Base-by-base conservation (phyloP, 2,329 filamentous ascomycete genomes). In the Xylaria sp. region DNA sequence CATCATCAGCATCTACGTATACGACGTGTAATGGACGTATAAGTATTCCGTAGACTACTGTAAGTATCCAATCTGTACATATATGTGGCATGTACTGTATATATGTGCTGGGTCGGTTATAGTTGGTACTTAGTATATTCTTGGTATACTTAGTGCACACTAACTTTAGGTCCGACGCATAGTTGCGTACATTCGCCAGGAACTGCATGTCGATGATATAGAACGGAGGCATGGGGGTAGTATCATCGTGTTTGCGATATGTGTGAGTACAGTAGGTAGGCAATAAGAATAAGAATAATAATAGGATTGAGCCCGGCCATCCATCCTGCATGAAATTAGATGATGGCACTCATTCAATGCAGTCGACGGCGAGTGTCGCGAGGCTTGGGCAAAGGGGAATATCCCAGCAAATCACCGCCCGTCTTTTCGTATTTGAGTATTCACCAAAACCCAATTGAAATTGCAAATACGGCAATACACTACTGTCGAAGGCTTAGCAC, bases 401-500 rank as follows among this genome's bases (percentile, higher is more conserved):
- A 65, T 63, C 63, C 63, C 35, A 47, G 63, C 53, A 60, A 55
- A 58, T 38, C 49, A 53, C 33, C 40, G 25, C 11, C 35, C 3
- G 49, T 33, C 21, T 29, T 47, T 65, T 60, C 59, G 62, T 64
- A 62, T 65, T 63, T 63, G 63, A 62, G 58, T 55, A 62, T 58
- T 41, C 29, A 11, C 15, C 44, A 40, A 53, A 62, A 46, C 47
- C 21, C 41, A 56, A 52, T 54, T 51, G 46, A 59, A 64, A 62
- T 64, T 64, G 58, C 62, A 64, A 62, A 64, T 62, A 62, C 49
- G 56, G 56, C 33, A 52, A 52, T 47, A 27, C 9, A 11, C 31
- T 19, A 48, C n/a, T n/a, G 44, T 17, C 54, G 47, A 21, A 17
- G 25, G 47, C 55, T 27, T 40, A 53, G 54, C 19, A 48, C 3